A percentile compares a stretch with the other conserved stretches of the same genome.
phyloP scores from a whole-genome alignment of 2,329 filamentous ascomycete genomes.

The Aspergillus alliaceus region DNA sequence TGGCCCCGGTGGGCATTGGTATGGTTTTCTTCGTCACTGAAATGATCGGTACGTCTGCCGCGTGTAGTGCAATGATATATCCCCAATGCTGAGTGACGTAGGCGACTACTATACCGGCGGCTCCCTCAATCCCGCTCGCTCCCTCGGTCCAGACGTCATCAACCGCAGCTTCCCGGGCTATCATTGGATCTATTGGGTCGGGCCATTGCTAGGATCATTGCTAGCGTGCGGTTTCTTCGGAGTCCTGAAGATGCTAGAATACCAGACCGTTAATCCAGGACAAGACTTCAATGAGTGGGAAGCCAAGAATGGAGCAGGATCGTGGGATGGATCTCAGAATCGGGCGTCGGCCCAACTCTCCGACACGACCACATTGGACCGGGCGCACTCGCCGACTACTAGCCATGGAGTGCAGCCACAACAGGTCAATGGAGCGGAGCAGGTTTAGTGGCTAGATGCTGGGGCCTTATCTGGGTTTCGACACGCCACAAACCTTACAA shows the following conservation, averaged over 20 bases:
- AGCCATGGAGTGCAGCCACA: not conserved
- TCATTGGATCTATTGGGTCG: slow-evolving; percentile 55
- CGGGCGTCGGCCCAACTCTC: slow-evolving; percentile 12
- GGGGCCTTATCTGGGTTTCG: too few species aligned
- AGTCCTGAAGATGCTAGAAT: slow-evolving; percentile 47
- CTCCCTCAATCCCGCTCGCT: slow-evolving; percentile 50
- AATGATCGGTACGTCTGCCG: slow-evolving; percentile 41
- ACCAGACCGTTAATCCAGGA: slow-evolving; percentile 47
- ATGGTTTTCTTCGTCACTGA: slow-evolving; percentile 66
- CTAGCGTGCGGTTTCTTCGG: slow-evolving; percentile 52
- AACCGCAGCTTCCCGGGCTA: slow-evolving; percentile 46
- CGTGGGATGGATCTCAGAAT: slow-evolving; percentile 19
- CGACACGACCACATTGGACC: slow-evolving; percentile 13
- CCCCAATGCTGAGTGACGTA: slow-evolving; percentile 13
- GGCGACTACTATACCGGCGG: slow-evolving; percentile 51
- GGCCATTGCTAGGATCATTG: slow-evolving; percentile 46
- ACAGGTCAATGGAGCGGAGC: not conserved
- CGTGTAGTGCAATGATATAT: too few species aligned
- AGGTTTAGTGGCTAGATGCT: not conserved
- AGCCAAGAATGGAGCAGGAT: slow-evolving; percentile 19
- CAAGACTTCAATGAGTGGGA: slow-evolving; percentile 57
- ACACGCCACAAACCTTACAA: too few species aligned
- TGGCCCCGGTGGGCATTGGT: slow-evolving; percentile 72
- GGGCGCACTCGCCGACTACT: slow-evolving; percentile 7
- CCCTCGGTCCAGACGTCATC: slow-evolving; percentile 50